Percentiles rank a stretch among this genome's conserved stretches.
These are phyloP conservation scores for Bipolaris sorokiniana DNA, from an alignment of 2,329 filamentous ascomycete species.

Conservation along the genomic window DNA sequence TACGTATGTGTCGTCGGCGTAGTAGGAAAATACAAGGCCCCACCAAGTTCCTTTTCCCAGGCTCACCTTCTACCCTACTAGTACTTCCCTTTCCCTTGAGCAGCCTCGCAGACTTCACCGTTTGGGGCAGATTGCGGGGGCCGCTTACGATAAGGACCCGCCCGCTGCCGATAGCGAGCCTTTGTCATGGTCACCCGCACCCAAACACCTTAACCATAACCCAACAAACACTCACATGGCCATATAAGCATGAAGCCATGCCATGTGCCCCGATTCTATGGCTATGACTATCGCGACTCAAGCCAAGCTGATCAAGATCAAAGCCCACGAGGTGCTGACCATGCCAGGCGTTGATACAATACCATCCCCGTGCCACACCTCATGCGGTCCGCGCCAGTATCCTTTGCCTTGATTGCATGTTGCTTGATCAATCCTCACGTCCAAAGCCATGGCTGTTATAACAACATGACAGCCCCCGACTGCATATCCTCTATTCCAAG, in stretches of 20 bases:
- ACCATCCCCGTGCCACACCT: neutral
- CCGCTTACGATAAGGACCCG: slow-evolving; percentile 16
- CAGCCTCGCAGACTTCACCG: slow-evolving; percentile 10
- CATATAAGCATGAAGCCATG: slow-evolving; percentile 2
- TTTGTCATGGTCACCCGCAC: neutral
- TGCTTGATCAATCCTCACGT: neutral
- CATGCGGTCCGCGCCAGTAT: no score
- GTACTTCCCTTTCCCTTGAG: neutral
- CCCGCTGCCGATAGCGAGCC: slow-evolving; percentile 17
- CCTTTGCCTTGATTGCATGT: neutral
- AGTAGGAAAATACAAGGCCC: neutral
- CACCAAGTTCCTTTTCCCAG: neutral
- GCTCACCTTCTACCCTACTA: neutral
- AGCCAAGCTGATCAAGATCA: slow-evolving; percentile 4
- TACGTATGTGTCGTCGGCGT: neutral
- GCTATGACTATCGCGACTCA: neutral
- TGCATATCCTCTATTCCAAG: neutral
- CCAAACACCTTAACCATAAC: neutral
- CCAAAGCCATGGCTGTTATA: neutral
- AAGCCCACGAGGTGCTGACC: slow-evolving; percentile 3
- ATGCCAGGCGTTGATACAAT: slow-evolving; percentile 1
- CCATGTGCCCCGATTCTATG: slow-evolving; percentile 1
- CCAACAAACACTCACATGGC: neutral
- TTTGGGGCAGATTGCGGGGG: slow-evolving; percentile 17
- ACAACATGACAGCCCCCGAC: neutral